Base-by-base conservation (phyloP, 2,329 filamentous ascomycete species). In the Hymenoscyphus repandus region DNA sequence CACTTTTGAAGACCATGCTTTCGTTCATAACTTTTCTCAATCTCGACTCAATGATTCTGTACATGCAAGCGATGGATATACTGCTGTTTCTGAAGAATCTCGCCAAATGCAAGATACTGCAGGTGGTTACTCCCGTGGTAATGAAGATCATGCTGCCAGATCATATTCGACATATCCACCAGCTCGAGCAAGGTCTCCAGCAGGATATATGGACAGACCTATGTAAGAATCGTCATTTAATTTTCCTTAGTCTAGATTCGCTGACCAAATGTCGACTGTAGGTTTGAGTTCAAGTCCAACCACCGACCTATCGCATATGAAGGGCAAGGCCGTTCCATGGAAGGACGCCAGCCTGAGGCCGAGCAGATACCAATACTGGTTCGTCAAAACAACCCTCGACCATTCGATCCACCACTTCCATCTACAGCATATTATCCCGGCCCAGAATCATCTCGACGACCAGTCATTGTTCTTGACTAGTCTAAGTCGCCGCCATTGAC, bases 21-120 rank as follows among this genome's bases (percentile, higher is more conserved):
- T 62, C 45, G 53, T 61, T 60, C 54, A 63, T 50, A 56, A 51
- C 56, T 61, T 62, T 52, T 64, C 62, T 60, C 60, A 66, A 49
- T 62, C 61, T 61, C 55, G 55, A 39, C 52, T 61, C 59, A 58
- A 61, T 49, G 45, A 52, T 18, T 46, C 53, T 13, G 39, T 51
- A 20, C 54, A 45, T 37, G 39, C 55, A 52, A 57, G 52, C 50
- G 47, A 59, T 62, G 51, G 52, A 22, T 57, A 56, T 32, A 50
- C 37, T 57, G 41, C 52, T 50, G 30, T 55, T 51, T 46, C 55
- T 56, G 57, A 61, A 44, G 56, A 55, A 53, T 43, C 50, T 54
- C 46, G 34, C 49, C 58, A 54, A 27, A 50, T 45, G 34, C 22
- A 43, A 56, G 51, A 42, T 46, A 34, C 37, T 50, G 53, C 52